A percentile compares a stretch with the other conserved stretches of the same genome.
These are phyloP conservation scores for Macrolepiota fuliginosa DNA, from an alignment of 768 basidiomycete species.

Conservation along the genomic window DNA sequence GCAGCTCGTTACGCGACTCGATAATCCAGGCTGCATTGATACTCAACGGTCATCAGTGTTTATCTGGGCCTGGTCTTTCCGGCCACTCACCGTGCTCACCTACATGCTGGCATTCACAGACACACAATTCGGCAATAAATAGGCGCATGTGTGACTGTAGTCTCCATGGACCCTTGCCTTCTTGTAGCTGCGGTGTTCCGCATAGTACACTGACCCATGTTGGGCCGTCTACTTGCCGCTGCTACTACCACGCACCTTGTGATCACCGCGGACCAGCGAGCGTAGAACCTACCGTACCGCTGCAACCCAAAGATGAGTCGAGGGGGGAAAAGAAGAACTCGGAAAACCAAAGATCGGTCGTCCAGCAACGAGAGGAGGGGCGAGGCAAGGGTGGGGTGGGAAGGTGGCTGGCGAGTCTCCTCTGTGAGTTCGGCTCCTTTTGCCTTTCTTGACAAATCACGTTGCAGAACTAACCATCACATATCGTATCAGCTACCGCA, in stretches of 20 bases:
- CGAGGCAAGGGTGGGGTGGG: neutral
- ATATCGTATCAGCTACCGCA: neutral
- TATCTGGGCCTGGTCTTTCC: neutral
- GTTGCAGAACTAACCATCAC: neutral
- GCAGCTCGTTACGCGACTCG: constrained; percentile 1
- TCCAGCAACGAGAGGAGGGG: neutral
- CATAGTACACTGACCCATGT: neutral
- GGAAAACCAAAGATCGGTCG: neutral
- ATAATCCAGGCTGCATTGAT: neutral
- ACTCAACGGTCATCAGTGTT: neutral
- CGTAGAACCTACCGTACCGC: neutral
- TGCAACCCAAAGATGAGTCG: neutral
- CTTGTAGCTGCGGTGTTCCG: neutral
- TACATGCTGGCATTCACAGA: neutral
- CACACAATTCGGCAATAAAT: neutral
- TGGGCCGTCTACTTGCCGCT: neutral
- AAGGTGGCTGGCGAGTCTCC: neutral
- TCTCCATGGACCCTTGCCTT: neutral
- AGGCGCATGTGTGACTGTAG: neutral
- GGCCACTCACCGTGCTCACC: neutral
- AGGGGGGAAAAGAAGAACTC: neutral
- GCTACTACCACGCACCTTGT: neutral
- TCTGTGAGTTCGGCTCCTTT: neutral
- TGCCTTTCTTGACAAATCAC: neutral
- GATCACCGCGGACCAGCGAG: neutral